These are phyloP conservation scores for Pichia thaimueangensis DNA, from an alignment of 805 yeast genomes.

Conservation along the genomic window DNA sequence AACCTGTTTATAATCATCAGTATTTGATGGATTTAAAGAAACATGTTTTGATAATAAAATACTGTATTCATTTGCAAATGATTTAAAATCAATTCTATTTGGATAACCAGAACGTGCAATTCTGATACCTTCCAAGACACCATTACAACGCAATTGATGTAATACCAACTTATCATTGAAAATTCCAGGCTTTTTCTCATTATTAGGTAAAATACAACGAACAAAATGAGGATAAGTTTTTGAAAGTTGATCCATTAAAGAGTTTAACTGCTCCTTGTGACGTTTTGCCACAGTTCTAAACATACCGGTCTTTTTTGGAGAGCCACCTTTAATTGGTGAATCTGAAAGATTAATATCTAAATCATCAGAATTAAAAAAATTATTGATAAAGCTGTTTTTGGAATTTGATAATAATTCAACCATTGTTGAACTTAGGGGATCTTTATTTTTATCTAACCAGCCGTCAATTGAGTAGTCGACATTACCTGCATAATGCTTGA, in stretches of 20 bases:
- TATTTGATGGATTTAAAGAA: slow-evolving; percentile 18
- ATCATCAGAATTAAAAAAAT: slow-evolving; percentile 37
- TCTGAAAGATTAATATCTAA: slow-evolving; percentile 21
- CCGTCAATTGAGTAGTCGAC: slow-evolving; percentile 92
- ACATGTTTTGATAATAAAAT: slow-evolving; percentile 37
- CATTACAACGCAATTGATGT: slow-evolving; percentile 90
- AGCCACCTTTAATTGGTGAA: slow-evolving; percentile 24
- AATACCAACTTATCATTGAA: slow-evolving; percentile 75
- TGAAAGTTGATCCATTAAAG: slow-evolving; percentile 64
- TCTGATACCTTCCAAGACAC: slow-evolving; percentile 96
- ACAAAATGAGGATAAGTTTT: slow-evolving; percentile 94
- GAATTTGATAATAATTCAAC: slow-evolving; percentile 57
- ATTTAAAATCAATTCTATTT: slow-evolving; percentile 77
- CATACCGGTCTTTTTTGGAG: slow-evolving; percentile 28
- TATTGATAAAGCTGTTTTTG: slow-evolving; percentile 45
- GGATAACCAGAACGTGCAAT: slow-evolving; percentile 98
- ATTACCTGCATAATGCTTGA: slow-evolving; percentile 91
- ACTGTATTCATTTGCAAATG: slow-evolving; percentile 69
- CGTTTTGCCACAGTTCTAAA: slow-evolving; percentile 79
- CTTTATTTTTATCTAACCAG: slow-evolving; percentile 93
- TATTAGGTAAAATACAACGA: slow-evolving; percentile 90
- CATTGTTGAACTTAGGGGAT: slow-evolving; percentile 79
- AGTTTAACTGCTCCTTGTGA: slow-evolving; percentile 77
- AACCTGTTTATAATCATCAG: slow-evolving; percentile 49
- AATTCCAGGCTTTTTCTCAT: slow-evolving; percentile 57